These are phyloP conservation scores for Xylaria intraflava DNA, from an alignment of 495 filamentous ascomycete species.

Conservation along the genomic window DNA sequence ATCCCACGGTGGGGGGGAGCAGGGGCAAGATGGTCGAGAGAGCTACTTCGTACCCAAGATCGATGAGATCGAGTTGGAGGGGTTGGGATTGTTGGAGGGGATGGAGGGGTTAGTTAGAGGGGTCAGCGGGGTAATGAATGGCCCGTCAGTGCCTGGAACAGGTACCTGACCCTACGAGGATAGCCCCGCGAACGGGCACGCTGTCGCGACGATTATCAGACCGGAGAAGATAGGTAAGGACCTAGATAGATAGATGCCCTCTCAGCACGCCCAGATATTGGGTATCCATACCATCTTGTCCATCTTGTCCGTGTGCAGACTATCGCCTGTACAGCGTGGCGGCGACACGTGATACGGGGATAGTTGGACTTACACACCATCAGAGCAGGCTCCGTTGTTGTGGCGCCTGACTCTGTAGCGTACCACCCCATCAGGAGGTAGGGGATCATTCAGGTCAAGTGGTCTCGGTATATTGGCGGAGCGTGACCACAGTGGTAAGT, in stretches of 20 bases:
- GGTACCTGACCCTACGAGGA: too few relatives aligned
- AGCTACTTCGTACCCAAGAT: background rate
- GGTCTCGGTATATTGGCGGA: background rate
- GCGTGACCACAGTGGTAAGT: background rate
- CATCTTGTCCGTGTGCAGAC: too few relatives aligned
- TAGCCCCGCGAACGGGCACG: too few relatives aligned
- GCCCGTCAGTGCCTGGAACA: too few relatives aligned
- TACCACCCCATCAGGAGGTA: slow-evolving; percentile 3
- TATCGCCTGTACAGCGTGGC: background rate
- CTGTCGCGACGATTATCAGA: too few relatives aligned
- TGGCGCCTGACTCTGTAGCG: slow-evolving; percentile 6
- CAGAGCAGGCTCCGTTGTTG: background rate
- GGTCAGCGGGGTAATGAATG: background rate
- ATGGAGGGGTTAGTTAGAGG: background rate
- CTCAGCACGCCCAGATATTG: background rate
- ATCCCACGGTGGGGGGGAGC: too few relatives aligned
- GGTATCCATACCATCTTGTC: background rate
- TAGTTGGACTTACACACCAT: slow-evolving; percentile 10
- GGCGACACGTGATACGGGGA: slow-evolving; percentile 5
- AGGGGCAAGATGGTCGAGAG: background rate
- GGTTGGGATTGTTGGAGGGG: too few relatives aligned
- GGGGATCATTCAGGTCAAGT: slow-evolving; percentile 10
- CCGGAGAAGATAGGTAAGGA: too few relatives aligned
- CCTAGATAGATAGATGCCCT: too few relatives aligned
- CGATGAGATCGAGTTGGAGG: too few relatives aligned